Evolutionary conservation across 2,329 filamentous ascomycete genomes (phyloP), one percentile per base, ranked within the genome.

Genomic region (Ceratocystis albifundus): DNA sequence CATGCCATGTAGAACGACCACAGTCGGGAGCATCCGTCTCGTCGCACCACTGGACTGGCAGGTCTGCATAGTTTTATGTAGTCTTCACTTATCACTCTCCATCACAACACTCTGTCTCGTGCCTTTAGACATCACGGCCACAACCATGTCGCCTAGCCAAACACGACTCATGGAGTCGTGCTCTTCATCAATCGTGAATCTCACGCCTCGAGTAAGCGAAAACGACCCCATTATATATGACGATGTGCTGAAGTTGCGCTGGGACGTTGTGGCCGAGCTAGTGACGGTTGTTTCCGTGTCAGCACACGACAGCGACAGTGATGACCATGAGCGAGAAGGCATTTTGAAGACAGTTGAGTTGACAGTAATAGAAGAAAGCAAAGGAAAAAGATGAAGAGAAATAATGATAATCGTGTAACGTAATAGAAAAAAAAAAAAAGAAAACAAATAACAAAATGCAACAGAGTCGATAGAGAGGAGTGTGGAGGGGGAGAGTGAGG

Each of bases 251-350:
- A 45, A 61, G 20, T 30, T 67, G 25, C 53, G 55, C 15, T 67
- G 66, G 62, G 66, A 67, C 22, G 20, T 55, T 7, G 32, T 67
- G 20, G 66, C 66, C 17, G 62, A 65, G 46, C 50, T 67, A n/a
- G 48, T 50, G 17, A 50, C 48, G 20, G 48, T 50, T 50, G 20
- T 50, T 50, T 55, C 30, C n/a, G 50, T 67, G 30, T n/a, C 46
- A 12, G n/a, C 45, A 3, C 25, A 44, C 28, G 61, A 44, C 1
- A n/a, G 64, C 12, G 30, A 45, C 61, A 50, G 8, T 12, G 20
- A 50, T 12, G n/a, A 50, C 22, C 48, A 50, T 12, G n/a, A 50
- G 48, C 48, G 25, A 22, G 8, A 12, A 10, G 66, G 62, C 3
- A 67, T 67, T 55, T n/a, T 61, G 7, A 45, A 57, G 53, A 67